Evolutionary conservation across 495 filamentous ascomycete genomes (phyloP), one percentile per base, ranked within the genome.

Genomic region (Ascobolus immersus): DNA sequence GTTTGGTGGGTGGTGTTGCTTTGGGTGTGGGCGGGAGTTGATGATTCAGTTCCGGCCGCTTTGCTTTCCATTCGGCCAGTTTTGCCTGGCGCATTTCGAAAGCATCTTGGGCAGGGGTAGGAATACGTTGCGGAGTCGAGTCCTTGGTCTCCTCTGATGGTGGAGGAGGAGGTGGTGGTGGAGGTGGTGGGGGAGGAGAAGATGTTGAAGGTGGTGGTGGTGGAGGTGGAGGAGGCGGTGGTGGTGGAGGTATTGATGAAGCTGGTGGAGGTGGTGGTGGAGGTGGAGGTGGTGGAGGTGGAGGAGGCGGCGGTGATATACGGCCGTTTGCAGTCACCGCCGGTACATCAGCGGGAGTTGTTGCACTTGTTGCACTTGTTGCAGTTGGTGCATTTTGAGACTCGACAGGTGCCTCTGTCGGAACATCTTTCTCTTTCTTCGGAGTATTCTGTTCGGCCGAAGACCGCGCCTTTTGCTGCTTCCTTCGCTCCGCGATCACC

Each of bases 401-500:
- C 10, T 31, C 12, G 10, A 17, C n/a, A 31, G 12, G 28, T 10
- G 28, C 28, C 9, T 31, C 12, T 17, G 14, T 17, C 28, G 4
- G 28, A 50, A 29, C 34, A 39, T 42, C 38, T 51, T 25, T 44
- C 49, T 48, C 40, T 54, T 52, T 41, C 27, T 49, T 51, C 27
- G 40, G 39, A 27, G 48, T 41, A 44, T 52, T 45, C 45, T 42
- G 38, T 38, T 34, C 36, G 44, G 48, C 43, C 29, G 43, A 41
- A 34, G n/a, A n/a, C n/a, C n/a, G n/a, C n/a, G n/a, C n/a, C n/a
- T n/a, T n/a, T n/a, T 49, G 45, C 39, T 43, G 48, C 34, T 51
- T 56, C 42, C 50, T 55, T 43, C 52, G 43, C 46, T 55, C 45
- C 39, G 44, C 45, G 33, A 73, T 59, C 39, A 71, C 62, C 32